phyloP scores from a whole-genome alignment of 2,329 filamentous ascomycete genomes.

The Ascochyta viciae-villosae region DNA sequence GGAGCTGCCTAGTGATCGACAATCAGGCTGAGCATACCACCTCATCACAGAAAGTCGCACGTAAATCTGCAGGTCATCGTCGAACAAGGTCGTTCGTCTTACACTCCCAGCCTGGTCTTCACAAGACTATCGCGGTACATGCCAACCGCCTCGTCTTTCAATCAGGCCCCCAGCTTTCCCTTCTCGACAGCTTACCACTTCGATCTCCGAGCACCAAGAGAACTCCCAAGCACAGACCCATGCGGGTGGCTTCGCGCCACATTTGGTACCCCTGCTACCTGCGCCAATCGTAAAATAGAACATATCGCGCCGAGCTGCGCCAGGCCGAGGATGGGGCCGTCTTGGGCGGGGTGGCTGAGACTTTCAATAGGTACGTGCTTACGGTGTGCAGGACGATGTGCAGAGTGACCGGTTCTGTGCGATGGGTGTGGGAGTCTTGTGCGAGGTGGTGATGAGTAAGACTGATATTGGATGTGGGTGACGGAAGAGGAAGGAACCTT shows the following conservation, averaged over 20 bases:
- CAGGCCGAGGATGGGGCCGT: constrained; percentile 4
- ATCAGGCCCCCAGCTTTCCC: background rate
- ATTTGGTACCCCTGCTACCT: background rate
- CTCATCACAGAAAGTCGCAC: background rate
- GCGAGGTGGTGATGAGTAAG: constrained; percentile 12
- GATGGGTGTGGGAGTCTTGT: background rate
- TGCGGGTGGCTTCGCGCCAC: constrained; percentile 11
- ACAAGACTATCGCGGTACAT: background rate
- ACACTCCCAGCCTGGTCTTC: background rate
- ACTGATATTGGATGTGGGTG: background rate
- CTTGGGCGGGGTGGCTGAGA: constrained; percentile 12
- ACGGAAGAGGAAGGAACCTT: background rate
- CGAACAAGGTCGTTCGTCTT: background rate
- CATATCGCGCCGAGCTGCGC: constrained; percentile 4
- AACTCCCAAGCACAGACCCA: background rate
- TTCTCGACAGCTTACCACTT: background rate
- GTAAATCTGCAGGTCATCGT: background rate
- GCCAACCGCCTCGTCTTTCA: background rate
- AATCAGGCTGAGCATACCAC: background rate
- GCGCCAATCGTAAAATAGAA: constrained; percentile 17
- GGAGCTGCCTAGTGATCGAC: constrained; percentile 10
- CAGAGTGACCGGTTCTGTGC: constrained; percentile 11
- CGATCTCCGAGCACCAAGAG: background rate
- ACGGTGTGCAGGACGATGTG: background rate
- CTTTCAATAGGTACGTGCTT: constrained; percentile 20